phyloP scores from a whole-genome alignment of 495 filamentous ascomycete genomes.

The Penicillium cataractarum region DNA sequence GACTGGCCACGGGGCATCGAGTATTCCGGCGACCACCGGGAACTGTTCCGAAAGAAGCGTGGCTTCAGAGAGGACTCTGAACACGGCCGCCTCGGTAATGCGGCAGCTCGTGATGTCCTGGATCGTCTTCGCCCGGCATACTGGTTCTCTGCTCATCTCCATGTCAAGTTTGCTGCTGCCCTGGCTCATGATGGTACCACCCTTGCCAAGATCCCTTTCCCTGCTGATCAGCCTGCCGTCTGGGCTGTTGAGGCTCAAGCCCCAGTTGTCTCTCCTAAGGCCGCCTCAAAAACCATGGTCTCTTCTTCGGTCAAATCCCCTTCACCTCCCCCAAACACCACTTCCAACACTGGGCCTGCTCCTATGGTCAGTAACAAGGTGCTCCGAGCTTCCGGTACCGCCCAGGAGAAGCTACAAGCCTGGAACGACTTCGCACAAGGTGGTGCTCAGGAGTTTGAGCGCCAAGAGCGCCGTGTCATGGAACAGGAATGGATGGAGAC shows the following conservation, averaged over 20 bases:
- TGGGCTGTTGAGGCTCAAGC: constrained; percentile 14
- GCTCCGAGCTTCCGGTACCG: not conserved
- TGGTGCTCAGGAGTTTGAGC: not conserved
- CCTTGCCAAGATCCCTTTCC: not conserved
- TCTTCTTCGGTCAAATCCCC: too few species aligned
- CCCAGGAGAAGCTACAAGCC: constrained; percentile 16
- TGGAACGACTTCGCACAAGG: constrained; percentile 39
- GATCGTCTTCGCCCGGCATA: constrained; percentile 77
- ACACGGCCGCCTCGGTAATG: constrained; percentile 72
- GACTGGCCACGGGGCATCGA: constrained; percentile 91
- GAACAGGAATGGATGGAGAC: not conserved
- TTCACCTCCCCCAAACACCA: not conserved
- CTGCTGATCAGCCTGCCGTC: constrained; percentile 3
- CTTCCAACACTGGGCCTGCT: too few species aligned
- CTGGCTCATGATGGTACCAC: constrained; percentile 60
- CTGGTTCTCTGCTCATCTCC: constrained; percentile 95
- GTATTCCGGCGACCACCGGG: constrained; percentile 63
- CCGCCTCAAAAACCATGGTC: not conserved
- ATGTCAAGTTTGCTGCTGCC: constrained; percentile 79
- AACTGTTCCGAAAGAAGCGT: constrained; percentile 70
- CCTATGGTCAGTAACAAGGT: not conserved
- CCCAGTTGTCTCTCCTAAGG: not conserved
- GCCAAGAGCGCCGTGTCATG: not conserved
- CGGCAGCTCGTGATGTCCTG: constrained; percentile 76
- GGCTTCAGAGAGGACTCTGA: constrained; percentile 74